Conservation (phyloP, 75 land plant species). For the Cunninghamia lanceolata region DNA sequence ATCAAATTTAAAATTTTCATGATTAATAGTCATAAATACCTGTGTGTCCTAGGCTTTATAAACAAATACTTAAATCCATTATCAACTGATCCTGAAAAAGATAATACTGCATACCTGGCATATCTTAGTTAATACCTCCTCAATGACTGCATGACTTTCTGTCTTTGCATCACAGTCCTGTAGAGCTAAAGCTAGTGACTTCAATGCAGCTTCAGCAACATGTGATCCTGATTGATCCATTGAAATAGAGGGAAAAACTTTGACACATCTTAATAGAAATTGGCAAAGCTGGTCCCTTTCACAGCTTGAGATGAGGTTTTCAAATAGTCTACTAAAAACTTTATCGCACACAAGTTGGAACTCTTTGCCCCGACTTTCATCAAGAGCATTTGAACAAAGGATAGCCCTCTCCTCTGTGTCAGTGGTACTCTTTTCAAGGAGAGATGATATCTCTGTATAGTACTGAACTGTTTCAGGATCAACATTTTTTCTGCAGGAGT, state of each 20-base stretch:
- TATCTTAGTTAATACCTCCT: slow-evolving; percentile 51
- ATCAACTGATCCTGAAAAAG: background rate
- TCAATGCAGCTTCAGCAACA: slow-evolving; percentile 82
- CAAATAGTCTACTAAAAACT: slow-evolving; percentile 69
- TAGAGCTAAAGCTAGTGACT: slow-evolving; percentile 57
- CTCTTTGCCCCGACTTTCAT: slow-evolving; percentile 89
- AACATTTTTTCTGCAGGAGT: slow-evolving; percentile 56
- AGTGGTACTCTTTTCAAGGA: slow-evolving; percentile 51
- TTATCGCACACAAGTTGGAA: slow-evolving; percentile 76
- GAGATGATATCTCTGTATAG: slow-evolving; percentile 69
- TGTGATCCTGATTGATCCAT: slow-evolving; percentile 84
- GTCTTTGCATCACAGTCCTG: slow-evolving; percentile 30
- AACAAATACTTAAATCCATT: background rate
- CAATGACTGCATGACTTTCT: slow-evolving; percentile 38
- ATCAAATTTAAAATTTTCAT: background rate
- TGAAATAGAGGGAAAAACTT: slow-evolving; percentile 53
- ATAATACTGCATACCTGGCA: slow-evolving; percentile 58
- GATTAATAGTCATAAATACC: background rate
- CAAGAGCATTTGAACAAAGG: slow-evolving; percentile 80
- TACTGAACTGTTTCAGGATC: slow-evolving; percentile 80
- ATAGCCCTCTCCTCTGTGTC: slow-evolving; percentile 74
- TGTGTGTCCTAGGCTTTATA: background rate
- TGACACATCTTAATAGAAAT: slow-evolving; percentile 55
- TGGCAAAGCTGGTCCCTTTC: slow-evolving; percentile 53
- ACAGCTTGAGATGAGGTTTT: slow-evolving; percentile 64